Evolutionary conservation across 495 filamentous ascomycete species (phyloP), one percentile per base, ranked within the genome.

Genomic region (Hypoxylon cercidicola): DNA sequence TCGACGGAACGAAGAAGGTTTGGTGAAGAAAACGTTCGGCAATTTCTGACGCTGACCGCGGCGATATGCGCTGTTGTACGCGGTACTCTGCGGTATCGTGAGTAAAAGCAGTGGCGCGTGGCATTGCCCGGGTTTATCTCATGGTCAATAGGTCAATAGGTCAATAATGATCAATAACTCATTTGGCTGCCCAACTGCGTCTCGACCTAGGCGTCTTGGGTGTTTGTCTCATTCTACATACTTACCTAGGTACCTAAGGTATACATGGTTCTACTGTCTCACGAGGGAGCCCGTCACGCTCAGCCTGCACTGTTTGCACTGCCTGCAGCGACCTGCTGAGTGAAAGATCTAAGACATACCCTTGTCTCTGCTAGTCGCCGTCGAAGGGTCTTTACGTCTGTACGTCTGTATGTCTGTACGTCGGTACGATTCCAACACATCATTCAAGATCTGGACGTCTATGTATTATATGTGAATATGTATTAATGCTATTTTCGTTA

Each of bases 251-350:
- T n/a, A n/a, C n/a, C n/a, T n/a, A n/a, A n/a, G n/a, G 32, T 40
- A 30, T 30, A 58, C 47, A 48, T 43, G 63, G 56, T 23, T 57
- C 41, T 39, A 58, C 47, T 62, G 53, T 68, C 64, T 68, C 64
- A 68, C 64, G 64, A 62, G 64, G 64, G 54, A 59, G 58, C 43
- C 64, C 54, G 59, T 68, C 59, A 68, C 43, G 64, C 64, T 68
- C 64, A 63, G 64, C 64, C 64, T 59, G 59, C 59, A 62, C n/a
- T n/a, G n/a, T n/a, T n/a, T n/a, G n/a, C n/a, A n/a, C n/a, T n/a
- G n/a, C n/a, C n/a, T n/a, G n/a, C n/a, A n/a, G 58, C 49, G 49
- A 50, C 53, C 59, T 68, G 59, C 64, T 68, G 54, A 62, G 64
- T 68, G 64, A 57, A 51, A 37, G 8, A 37, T 37, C 13, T 37